Evolutionary conservation across 2,329 filamentous ascomycete genomes (phyloP), one percentile per base, ranked within the genome.

Genomic region (Neonectria neomacrospora): DNA sequence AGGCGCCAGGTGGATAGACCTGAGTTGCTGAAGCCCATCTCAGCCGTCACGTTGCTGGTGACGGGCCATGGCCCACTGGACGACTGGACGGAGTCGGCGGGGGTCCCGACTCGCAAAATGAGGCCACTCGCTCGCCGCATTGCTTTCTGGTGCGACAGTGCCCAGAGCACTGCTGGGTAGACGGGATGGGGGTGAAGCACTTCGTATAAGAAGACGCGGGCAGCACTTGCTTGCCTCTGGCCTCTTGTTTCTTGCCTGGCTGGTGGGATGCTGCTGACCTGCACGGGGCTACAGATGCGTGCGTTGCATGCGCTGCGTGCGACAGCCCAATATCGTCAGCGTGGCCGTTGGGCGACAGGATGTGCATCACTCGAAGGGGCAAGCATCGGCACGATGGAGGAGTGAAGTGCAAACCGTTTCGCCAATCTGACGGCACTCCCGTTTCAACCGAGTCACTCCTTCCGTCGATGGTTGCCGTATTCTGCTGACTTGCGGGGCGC

Each of bases 211-310:
- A 66, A 41, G 47, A n/a, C 53, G 34, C 28, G 45, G 42, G 47
- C 48, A 54, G 42, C 54, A 47, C 56, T 52, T 30, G 42, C 30
- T 47, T 50, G 32, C 58, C 48, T 42, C 58, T 63, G 47, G 32
- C 58, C 48, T 42, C 55, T 63, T 37, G 20, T 45, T 34, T 42
- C 23, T 59, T 51, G 45, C 30, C 47, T 53, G 63, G 44, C 50
- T 57, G 48, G 42, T 58, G 58, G 58, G 65, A 67, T 64, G 55
- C 69, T 59, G 58, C 48, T 64, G 61, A 53, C 41, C 48, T 70
- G 63, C 60, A 60, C 45, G 48, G 39, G 62, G 60, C 52, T 23
- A 60, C 56, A 56, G 56, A n/a, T 37, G 14, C 16, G 32, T 34
- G 32, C 32, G 32, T 34, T 37, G 28, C 28, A 7, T 30, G 28